Base-by-base conservation (phyloP, 2,329 filamentous ascomycete species). In the Claviceps sp. region DNA sequence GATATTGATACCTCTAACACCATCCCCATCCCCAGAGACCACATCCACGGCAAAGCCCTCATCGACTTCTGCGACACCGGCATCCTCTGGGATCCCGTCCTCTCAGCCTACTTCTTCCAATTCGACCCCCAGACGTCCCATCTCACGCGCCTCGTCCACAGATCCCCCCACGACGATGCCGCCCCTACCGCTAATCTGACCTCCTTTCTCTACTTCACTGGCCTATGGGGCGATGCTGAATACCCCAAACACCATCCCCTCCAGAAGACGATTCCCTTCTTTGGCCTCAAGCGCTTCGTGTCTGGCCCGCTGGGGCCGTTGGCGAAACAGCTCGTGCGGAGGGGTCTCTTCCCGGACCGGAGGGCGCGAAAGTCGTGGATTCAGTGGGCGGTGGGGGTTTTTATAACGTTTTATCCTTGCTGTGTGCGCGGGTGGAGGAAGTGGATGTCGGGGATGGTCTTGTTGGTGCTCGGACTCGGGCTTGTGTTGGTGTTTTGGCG, bases 11-110 rank as follows among this genome's bases (percentile, higher is more conserved):
- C 38, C 6, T 40, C 16, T 18, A 40, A 40, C 38, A 4, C 11
- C 8, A 4, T 9, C 14, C 20, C 18, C 22, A 22, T 22, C 22
- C 22, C 20, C 22, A 65, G 62, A 6, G 45, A 61, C 7, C 61
- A 65, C 18, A 42, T 63, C 4, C 64, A 66, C 49, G 60, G 65
- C 46, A 51, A 52, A 8, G 62, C 54, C 1, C 46, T 66, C 41
- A 30, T 62, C 14, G 64, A 66, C 47, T 61, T 60, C 37, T 66
- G 63, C 54, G 57, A 65, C 24, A 50, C 57, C 22, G 64, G 64
- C 9, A 51, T 53, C 37, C 54, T 55, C 9, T 66, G 63, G 63
- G 62, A 65, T 38, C 63, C 63, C 1, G 50, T 64, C 8, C 54
- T 57, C 22, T 64, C 62, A 1, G 63, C 63, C 34, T 62, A 63